A percentile compares a stretch with the other conserved stretches of the same genome.
Conservation (phyloP, 2,329 filamentous ascomycete genomes). For the Neofusicoccum parvum region DNA sequence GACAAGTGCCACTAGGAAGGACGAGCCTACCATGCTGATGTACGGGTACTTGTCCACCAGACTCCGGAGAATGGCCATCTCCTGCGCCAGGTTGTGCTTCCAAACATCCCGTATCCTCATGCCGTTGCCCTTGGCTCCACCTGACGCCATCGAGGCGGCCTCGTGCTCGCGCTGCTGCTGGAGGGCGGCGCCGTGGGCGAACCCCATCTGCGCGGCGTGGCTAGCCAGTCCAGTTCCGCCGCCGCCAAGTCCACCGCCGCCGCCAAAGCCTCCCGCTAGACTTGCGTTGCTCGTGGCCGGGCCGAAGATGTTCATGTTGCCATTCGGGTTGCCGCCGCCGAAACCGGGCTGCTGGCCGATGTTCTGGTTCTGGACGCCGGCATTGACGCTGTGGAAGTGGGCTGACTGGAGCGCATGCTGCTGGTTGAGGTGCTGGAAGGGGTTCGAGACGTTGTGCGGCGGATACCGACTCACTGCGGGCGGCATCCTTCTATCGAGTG, state of each 20-base stretch:
- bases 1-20: background rate
- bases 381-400: constrained; percentile 48
- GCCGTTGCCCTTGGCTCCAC: constrained; percentile 61
- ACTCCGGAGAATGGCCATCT: constrained; percentile 82
- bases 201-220: constrained; percentile 85
- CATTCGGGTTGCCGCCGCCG: constrained; percentile 54
- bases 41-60: constrained; percentile 91
- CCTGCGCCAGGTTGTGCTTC: constrained; percentile 86
- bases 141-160: constrained; percentile 52
- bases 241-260: constrained; percentile 55
- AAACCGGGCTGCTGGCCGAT: constrained; percentile 72
- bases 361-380: constrained; percentile 47
- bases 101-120: constrained; percentile 93
- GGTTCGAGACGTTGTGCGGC: constrained; percentile 59
- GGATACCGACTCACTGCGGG: constrained; percentile 62
- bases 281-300: constrained; percentile 52
- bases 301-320: constrained; percentile 62
- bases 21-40: constrained; percentile 82
- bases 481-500: constrained; percentile 50
- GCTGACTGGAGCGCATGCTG: constrained; percentile 37
- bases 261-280: constrained; percentile 58
- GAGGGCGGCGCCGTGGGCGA: constrained; percentile 69
- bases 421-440: constrained; percentile 60
- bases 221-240: constrained; percentile 74
- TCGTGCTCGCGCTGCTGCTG: constrained; percentile 51